Percentiles rank a stretch among this genome's conserved stretches.
phyloP scores from a whole-genome alignment of 1,284 basidiomycete genomes.

The Irpex rosettiformis region DNA sequence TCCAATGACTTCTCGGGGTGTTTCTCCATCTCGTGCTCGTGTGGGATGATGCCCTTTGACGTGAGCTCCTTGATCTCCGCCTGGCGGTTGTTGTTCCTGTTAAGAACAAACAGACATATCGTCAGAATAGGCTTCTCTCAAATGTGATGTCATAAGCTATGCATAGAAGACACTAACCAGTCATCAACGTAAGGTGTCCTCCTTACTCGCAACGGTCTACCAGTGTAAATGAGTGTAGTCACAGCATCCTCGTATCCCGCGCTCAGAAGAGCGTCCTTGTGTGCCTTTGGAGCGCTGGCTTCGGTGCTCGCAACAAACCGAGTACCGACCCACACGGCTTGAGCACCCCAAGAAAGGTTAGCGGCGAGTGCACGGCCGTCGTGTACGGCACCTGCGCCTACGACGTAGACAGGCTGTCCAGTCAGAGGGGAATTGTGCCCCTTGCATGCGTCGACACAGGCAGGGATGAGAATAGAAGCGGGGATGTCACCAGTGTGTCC shows the following conservation, averaged over 20 bases:
- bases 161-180: slow-evolving; percentile 20
- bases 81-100: slow-evolving; percentile 63
- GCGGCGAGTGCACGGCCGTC: slow-evolving; percentile 82
- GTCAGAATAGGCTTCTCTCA: not conserved
- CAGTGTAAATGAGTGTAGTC: slow-evolving; percentile 79
- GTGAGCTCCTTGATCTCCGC: slow-evolving; percentile 76
- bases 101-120: not conserved
- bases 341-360: slow-evolving; percentile 77
- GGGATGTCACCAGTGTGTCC: slow-evolving; percentile 76
- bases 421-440: slow-evolving; percentile 73
- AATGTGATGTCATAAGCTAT: not conserved
- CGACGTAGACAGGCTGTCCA: slow-evolving; percentile 74
- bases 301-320: slow-evolving; percentile 82
- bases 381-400: slow-evolving; percentile 82
- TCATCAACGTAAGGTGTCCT: slow-evolving; percentile 70
- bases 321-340: slow-evolving; percentile 66
- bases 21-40: slow-evolving; percentile 64
- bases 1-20: slow-evolving; percentile 71
- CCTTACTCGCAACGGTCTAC: slow-evolving; percentile 79
- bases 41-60: slow-evolving; percentile 73
- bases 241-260: slow-evolving; percentile 67
- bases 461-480: slow-evolving; percentile 71
- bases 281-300: slow-evolving; percentile 73
- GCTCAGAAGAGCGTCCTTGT: slow-evolving; percentile 69
- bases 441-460: slow-evolving; percentile 75